Percentiles rank a stretch among this genome's conserved stretches.
Evolutionary conservation across 108 stramenopile genomes (phyloP).

Genomic region (Conticribra weissflogii): DNA sequence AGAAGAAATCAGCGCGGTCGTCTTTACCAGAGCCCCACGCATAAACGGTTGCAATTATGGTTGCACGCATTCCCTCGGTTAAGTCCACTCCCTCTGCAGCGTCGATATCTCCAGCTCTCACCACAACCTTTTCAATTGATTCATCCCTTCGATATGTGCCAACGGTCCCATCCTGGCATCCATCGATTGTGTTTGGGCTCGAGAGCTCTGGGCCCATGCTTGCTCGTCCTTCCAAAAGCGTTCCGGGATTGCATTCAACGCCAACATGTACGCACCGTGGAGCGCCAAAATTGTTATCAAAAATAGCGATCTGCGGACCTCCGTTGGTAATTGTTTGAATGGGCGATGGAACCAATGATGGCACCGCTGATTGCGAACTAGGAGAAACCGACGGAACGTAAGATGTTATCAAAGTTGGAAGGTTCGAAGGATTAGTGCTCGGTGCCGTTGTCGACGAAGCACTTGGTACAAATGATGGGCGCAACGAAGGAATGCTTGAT

Average conservation of each 20-base stretch:
- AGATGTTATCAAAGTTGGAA: too few relatives aligned
- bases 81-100: not conserved
- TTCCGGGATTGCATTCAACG: not conserved
- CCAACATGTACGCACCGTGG: slow-evolving; percentile 7
- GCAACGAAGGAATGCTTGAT: too few relatives aligned
- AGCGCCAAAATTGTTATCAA: not conserved
- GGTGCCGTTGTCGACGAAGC: too few relatives aligned
- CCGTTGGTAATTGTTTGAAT: not conserved
- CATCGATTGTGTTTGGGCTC: slow-evolving; percentile 14
- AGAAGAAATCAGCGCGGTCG: not conserved
- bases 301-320: not conserved
- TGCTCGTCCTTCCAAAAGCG: slow-evolving; percentile 10
- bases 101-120: slow-evolving; percentile 1
- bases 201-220: not conserved
- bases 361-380: too few relatives aligned
- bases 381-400: too few relatives aligned
- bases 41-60: not conserved
- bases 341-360: too few relatives aligned
- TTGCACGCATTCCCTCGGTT: not conserved
- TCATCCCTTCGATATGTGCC: slow-evolving; percentile 11
- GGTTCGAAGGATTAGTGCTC: too few relatives aligned
- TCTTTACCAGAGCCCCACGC: not conserved
- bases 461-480: too few relatives aligned
- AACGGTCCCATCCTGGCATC: slow-evolving; percentile 9
- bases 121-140: slow-evolving; percentile 18